Conservation (phyloP, 495 filamentous ascomycete species). For the Podospora pseudopauciseta region DNA sequence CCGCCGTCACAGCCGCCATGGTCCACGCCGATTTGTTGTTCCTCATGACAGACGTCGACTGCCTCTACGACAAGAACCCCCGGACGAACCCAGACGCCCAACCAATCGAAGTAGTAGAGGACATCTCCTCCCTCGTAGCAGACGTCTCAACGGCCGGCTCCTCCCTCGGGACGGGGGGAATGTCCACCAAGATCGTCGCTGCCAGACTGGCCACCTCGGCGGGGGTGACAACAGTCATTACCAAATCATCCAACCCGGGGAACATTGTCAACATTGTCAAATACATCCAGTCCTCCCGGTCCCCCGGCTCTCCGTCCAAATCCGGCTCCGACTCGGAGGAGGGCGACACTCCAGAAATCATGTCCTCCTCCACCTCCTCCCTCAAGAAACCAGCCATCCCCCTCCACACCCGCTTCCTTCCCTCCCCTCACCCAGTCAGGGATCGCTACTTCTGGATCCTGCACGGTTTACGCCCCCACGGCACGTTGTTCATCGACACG, state of each 20-base stretch:
- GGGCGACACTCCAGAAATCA: constrained; percentile 31
- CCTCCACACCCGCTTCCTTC: constrained; percentile 89
- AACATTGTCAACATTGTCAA: constrained; percentile 85
- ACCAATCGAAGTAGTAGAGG: constrained; percentile 88
- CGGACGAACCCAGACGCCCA: constrained; percentile 76
- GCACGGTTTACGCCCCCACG: constrained; percentile 87
- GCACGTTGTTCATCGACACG: constrained; percentile 85
- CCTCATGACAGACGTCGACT: constrained; percentile 98
- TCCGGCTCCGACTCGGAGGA: constrained; percentile 12
- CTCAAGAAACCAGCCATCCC: constrained; percentile 47
- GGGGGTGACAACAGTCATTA: constrained; percentile 93
- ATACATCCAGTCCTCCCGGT: constrained; percentile 64
- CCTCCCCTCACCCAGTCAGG: constrained; percentile 78
- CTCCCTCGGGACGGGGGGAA: constrained; percentile 88
- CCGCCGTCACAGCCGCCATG: constrained; percentile 95
- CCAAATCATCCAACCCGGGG: constrained; percentile 84
- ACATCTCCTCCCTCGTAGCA: constrained; percentile 78
- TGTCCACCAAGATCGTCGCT: constrained; percentile 96
- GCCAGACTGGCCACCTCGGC: constrained; percentile 90
- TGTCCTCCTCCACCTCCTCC: constrained; percentile 32
- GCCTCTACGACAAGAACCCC: constrained; percentile 93
- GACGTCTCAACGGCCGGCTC: constrained; percentile 90
- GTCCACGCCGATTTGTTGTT: constrained; percentile 96
- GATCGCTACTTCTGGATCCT: constrained; percentile 97
- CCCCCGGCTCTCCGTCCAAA: constrained; percentile 26